These are phyloP conservation scores for Lasiosphaeria ovina DNA, from an alignment of 495 filamentous ascomycete species.

Conservation along the genomic window DNA sequence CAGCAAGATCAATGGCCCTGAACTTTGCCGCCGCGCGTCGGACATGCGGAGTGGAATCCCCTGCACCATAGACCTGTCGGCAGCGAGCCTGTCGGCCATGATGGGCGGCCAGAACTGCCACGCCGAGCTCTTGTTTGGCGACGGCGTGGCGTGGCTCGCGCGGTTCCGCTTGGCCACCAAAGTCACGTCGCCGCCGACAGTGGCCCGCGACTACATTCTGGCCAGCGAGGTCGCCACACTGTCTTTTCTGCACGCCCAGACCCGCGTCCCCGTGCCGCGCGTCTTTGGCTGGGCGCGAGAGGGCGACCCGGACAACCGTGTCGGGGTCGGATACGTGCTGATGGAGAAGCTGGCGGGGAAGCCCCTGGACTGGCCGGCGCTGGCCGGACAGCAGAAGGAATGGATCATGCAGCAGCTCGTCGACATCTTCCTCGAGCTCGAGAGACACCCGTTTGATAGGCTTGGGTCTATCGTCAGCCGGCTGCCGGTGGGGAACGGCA, in stretches of 20 bases:
- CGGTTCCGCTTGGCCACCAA: slow-evolving; percentile 3
- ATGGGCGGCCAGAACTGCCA: slow-evolving; percentile 26
- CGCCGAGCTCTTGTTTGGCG: slow-evolving; percentile 7
- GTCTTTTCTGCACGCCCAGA: slow-evolving; percentile 5
- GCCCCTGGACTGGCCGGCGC: slow-evolving; percentile 9
- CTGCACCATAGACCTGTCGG: slow-evolving; percentile 16
- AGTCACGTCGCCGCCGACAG: slow-evolving; percentile 5
- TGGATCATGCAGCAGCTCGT: slow-evolving; percentile 6
- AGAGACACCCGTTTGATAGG: slow-evolving; percentile 4
- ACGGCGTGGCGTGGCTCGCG: slow-evolving; percentile 12
- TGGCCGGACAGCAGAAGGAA: slow-evolving; percentile 2
- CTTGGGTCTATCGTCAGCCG: neutral
- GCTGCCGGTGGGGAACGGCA: neutral
- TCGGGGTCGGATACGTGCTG: slow-evolving; percentile 8
- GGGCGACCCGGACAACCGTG: slow-evolving; percentile 6
- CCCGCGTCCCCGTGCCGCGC: slow-evolving; percentile 7
- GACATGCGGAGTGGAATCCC: slow-evolving; percentile 10
- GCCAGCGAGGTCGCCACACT: slow-evolving; percentile 7
- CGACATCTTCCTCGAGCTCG: slow-evolving; percentile 9
- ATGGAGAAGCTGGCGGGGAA: slow-evolving; percentile 8
- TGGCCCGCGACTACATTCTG: slow-evolving; percentile 11
- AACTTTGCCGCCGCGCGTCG: slow-evolving; percentile 17
- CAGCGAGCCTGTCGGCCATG: slow-evolving; percentile 16
- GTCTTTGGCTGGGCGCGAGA: slow-evolving; percentile 9
- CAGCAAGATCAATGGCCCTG: neutral